Evolutionary conservation across 257 asterid genomes (phyloP).

Genomic region (Forsythia viridissima): DNA sequence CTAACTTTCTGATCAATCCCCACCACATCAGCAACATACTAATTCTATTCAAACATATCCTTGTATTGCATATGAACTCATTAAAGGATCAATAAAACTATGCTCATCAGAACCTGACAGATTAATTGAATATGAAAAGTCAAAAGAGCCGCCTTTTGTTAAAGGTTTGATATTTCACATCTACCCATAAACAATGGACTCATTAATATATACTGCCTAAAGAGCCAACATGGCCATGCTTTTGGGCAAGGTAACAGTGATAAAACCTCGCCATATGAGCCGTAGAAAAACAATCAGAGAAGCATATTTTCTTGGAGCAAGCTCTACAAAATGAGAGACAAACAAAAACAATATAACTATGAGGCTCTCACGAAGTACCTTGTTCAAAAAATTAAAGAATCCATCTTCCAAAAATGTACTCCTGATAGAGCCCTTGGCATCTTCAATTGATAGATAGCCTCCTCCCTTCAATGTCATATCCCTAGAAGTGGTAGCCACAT

Average conservation of each 20-base stretch:
- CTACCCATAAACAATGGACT: no score
- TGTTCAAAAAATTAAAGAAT: conserved; percentile 72
- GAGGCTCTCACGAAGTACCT: conserved; percentile 40
- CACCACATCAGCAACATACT: not conserved
- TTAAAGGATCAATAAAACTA: no score
- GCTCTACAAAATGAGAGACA: not conserved
- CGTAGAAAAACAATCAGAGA: not conserved
- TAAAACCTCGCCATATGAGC: not conserved
- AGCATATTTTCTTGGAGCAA: not conserved
- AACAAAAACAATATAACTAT: not conserved
- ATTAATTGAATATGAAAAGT: no score
- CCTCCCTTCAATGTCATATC: conserved; percentile 42
- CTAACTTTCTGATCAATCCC: not conserved
- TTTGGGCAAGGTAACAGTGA: not conserved
- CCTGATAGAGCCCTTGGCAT: conserved; percentile 52
- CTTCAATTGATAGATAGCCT: conserved; percentile 74
- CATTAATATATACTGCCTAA: not conserved
- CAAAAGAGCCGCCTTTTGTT: no score
- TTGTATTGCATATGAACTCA: not conserved
- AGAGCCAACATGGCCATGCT: not conserved
- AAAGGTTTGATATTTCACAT: no score
- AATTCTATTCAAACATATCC: not conserved
- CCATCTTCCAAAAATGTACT: conserved; percentile 58
- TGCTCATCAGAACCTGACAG: not conserved
- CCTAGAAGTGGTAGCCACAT: conserved; percentile 38